These are phyloP conservation scores for Rutidosis leptorrhynchoides DNA, from an alignment of 129 eudicot genomes.

Conservation along the genomic window DNA sequence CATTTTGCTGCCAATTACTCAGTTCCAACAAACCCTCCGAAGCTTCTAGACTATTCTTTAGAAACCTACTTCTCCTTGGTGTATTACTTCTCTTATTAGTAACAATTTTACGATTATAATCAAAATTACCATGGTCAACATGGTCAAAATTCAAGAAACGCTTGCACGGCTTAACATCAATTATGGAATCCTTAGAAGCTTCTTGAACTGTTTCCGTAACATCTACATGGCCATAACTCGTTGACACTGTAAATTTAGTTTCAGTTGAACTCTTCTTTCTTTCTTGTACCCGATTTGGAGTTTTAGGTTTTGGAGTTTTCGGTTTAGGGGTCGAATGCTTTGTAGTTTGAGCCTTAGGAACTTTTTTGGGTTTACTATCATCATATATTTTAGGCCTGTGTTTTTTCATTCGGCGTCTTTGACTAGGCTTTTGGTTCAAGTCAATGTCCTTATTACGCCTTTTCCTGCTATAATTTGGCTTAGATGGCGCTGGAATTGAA, in stretches of 20 bases:
- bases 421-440: constrained; percentile 38
- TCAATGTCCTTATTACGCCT: constrained; percentile 34
- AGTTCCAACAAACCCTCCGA: constrained; percentile 7
- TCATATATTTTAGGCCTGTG: constrained; percentile 50
- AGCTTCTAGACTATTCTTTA: not conserved
- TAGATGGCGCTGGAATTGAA: constrained; percentile 22
- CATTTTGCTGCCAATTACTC: not conserved
- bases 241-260: constrained; percentile 10
- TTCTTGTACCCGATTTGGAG: constrained; percentile 32
- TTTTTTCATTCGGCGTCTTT: constrained; percentile 37
- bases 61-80: constrained; percentile 24
- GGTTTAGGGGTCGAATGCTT: constrained; percentile 29
- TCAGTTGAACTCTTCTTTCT: constrained; percentile 9
- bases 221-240: constrained; percentile 4
- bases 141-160: constrained; percentile 29
- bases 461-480: constrained; percentile 27
- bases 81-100: constrained; percentile 36
- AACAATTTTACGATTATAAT: constrained; percentile 12
- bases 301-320: constrained; percentile 31
- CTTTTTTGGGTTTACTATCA: constrained; percentile 33
- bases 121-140: not conserved
- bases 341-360: constrained; percentile 35
- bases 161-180: constrained; percentile 24
- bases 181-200: constrained; percentile 24
- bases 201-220: constrained; percentile 14